Base-by-base conservation (phyloP, 768 basidiomycete genomes). In the Tylopilus cervinicoccineus region DNA sequence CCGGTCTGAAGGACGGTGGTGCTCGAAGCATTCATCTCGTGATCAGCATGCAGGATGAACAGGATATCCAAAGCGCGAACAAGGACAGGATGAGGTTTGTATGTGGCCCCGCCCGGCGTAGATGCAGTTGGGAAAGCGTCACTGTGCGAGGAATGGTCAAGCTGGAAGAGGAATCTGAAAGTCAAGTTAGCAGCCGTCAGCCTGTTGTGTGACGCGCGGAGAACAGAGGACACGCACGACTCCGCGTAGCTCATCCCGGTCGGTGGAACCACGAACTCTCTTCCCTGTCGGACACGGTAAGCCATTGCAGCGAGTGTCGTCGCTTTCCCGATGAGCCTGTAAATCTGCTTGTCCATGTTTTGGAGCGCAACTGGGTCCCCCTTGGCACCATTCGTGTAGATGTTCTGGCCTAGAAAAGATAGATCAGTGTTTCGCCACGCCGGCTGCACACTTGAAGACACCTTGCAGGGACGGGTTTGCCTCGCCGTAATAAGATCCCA, bases 301-400 rank as follows among this genome's bases (percentile, higher is more conserved):
- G 93, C 92, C 91, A 94, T 93, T 79, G 92, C 90, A 52, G 92
- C 92, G 33, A 94, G 73, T 0, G 90, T 92, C 6, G 87, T 91
- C 9, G 87, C 84, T 63, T 93, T 94, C 36, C 93, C 92, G 44
- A 93, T 87, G 6, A 93, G 69, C 55, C 91, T 75, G 64, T 84
- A 92, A 36, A 94, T 93, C 66, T 94, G 93, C 72, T 90, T 91
- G 67, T 94, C 93, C 86, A 95, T 89, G 38, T 80, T 73, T 23
- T 76, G 83, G 6, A 94, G 76, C 4, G 88, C 89, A 0, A 63
- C 74, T 24, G 72, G 64, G 63, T 84, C 78, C 7, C 83, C 84
- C 53, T 77, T 78, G 10, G 86, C 80, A 19, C 81, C 81, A 48
- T 76, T 78, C 4, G 86, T 91, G 64, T 73, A 93, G 34, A 93